Percentiles rank a stretch among this genome's conserved stretches.
Evolutionary conservation across 441 rosid species (phyloP).

Genomic region (Capsella rubella): DNA sequence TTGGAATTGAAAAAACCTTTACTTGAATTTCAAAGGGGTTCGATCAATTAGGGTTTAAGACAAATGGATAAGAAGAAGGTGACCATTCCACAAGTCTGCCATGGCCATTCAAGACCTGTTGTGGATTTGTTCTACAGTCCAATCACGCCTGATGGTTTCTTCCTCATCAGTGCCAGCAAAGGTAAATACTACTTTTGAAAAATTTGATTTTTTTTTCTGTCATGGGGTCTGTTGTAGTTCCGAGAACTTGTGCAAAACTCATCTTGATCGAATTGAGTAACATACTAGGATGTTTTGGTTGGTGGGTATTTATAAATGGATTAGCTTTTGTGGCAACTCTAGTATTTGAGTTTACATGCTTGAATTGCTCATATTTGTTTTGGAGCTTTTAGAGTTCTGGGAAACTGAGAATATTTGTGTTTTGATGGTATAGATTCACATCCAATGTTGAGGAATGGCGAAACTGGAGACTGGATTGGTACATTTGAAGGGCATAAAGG

Average conservation of each 20-base stretch:
- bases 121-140: slow-evolving; percentile 95
- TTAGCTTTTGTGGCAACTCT: slow-evolving; percentile 5
- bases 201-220: not conserved
- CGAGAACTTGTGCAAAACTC: not conserved
- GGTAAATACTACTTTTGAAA: slow-evolving; percentile 51
- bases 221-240: not conserved
- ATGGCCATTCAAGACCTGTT: slow-evolving; percentile 76
- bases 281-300: not conserved
- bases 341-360: not conserved
- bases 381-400: not conserved
- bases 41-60: slow-evolving; percentile 4
- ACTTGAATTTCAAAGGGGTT: not conserved
- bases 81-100: slow-evolving; percentile 67
- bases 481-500: slow-evolving; percentile 99
- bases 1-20: slow-evolving; percentile 24
- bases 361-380: not conserved
- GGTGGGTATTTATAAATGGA: not conserved
- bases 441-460: slow-evolving; percentile 98
- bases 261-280: not conserved
- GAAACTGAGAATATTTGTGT: slow-evolving; percentile 1
- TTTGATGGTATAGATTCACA: slow-evolving; percentile 67
- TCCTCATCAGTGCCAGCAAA: slow-evolving; percentile 97
- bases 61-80: slow-evolving; percentile 88
- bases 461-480: slow-evolving; percentile 98
- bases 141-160: slow-evolving; percentile 91